Conservation (phyloP, 257 asterid genomes). For the Petunia secreta region DNA sequence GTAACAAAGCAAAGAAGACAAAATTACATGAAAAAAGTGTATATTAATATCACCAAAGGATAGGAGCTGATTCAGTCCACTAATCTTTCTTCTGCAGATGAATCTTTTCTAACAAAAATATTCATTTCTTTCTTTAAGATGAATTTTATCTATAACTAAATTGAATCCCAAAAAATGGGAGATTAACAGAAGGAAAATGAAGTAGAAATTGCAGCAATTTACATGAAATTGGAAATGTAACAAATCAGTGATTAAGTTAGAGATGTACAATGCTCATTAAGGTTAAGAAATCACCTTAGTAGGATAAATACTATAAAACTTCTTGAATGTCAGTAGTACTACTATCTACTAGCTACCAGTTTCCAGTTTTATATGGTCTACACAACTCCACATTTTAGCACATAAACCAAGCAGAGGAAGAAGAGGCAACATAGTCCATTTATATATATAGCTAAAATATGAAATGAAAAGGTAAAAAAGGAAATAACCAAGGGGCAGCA, state of each 20-base stretch:
- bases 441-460: neutral
- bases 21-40: neutral
- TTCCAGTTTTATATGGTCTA: constrained; percentile 9
- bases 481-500: no score
- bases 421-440: constrained; percentile 7
- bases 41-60: neutral
- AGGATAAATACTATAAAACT: neutral
- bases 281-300: constrained; percentile 38
- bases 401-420: constrained; percentile 15
- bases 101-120: neutral
- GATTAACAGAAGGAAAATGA: neutral
- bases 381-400: constrained; percentile 18
- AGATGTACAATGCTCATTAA: constrained; percentile 37
- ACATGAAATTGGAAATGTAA: constrained; percentile 38
- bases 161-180: neutral
- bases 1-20: neutral
- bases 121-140: no score
- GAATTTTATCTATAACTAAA: no score
- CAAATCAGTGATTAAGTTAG: constrained; percentile 26
- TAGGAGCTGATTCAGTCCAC: neutral
- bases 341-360: constrained; percentile 25
- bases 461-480: no score
- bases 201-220: neutral
- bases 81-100: neutral
- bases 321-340: no score